These are phyloP conservation scores for Bacidia rubella DNA, from an alignment of 495 filamentous ascomycete species.

Conservation along the genomic window DNA sequence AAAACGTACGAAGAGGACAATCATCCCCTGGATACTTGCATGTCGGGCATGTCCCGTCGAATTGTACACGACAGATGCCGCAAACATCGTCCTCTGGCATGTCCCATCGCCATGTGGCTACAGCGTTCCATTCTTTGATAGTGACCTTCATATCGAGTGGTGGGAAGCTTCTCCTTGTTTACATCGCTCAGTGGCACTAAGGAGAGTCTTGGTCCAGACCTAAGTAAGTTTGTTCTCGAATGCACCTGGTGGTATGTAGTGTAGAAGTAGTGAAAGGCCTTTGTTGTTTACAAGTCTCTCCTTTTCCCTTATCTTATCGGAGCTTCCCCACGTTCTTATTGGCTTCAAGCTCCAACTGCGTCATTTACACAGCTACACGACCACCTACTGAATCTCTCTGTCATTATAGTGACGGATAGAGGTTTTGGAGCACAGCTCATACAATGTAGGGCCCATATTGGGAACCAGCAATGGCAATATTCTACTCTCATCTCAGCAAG, in stretches of 20 bases:
- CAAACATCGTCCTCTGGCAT: constrained; percentile 96
- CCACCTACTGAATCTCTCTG: too few species aligned
- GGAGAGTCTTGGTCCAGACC: too few species aligned
- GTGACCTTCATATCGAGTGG: constrained; percentile 68
- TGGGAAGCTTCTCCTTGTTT: too few species aligned
- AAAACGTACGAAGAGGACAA: constrained; percentile 66
- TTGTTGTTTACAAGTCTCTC: background rate
- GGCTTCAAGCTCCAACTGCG: background rate
- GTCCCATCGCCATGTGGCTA: constrained; percentile 95
- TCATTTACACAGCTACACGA: background rate
- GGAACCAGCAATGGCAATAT: background rate
- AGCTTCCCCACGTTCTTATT: constrained; percentile 1
- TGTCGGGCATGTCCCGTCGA: constrained; percentile 92
- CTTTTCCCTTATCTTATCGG: constrained; percentile 2
- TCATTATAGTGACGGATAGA: too few species aligned
- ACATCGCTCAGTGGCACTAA: too few species aligned
- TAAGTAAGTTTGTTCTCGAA: too few species aligned
- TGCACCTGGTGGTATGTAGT: background rate
- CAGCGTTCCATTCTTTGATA: constrained; percentile 82
- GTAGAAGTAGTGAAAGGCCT: background rate
- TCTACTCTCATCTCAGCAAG: background rate
- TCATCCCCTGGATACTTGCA: constrained; percentile 98
- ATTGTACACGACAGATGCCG: constrained; percentile 95
- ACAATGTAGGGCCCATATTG: background rate
- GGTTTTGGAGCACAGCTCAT: too few species aligned